Conservation (phyloP, 2,329 filamentous ascomycete genomes). For the Lizonia empirigonia region DNA sequence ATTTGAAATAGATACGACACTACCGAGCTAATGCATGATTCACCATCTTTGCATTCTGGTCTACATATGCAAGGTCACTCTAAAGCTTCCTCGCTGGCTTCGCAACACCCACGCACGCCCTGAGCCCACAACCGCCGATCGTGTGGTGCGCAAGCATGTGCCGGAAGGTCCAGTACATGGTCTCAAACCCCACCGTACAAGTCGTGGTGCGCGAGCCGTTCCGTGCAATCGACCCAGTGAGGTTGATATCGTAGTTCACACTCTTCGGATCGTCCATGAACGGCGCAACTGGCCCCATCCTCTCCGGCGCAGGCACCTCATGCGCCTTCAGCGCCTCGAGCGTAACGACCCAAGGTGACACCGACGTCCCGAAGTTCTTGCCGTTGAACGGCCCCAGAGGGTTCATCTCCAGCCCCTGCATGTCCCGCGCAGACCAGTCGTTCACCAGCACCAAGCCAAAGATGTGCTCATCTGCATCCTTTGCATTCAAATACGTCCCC, state of each 20-base stretch:
- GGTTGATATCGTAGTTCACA: conserved; percentile 34
- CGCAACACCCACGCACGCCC: no score
- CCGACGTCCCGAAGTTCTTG: conserved; percentile 65
- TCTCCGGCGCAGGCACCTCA: conserved; percentile 26
- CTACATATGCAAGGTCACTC: no score
- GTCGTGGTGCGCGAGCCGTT: conserved; percentile 26
- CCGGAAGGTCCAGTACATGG: conserved; percentile 55
- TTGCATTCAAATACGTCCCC: conserved; percentile 49
- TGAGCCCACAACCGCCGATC: conserved; percentile 50
- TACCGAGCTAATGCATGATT: no score
- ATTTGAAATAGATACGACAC: no score
- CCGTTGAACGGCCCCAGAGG: conserved; percentile 66
- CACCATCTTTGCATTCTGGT: no score
- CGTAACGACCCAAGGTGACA: conserved; percentile 67
- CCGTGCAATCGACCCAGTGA: conserved; percentile 30
- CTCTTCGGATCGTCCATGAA: conserved; percentile 34
- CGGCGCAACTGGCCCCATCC: conserved; percentile 26
- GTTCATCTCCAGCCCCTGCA: conserved; percentile 66
- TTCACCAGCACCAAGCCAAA: conserved; percentile 68
- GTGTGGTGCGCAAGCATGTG: conserved; percentile 54
- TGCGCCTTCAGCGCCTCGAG: conserved; percentile 60
- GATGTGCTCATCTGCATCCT: conserved; percentile 59
- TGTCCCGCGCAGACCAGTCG: conserved; percentile 68
- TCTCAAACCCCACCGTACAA: conserved; percentile 44
- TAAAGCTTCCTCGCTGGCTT: no score